Conservation (phyloP, 2,329 filamentous ascomycete species). For the Penicillium sp. region DNA sequence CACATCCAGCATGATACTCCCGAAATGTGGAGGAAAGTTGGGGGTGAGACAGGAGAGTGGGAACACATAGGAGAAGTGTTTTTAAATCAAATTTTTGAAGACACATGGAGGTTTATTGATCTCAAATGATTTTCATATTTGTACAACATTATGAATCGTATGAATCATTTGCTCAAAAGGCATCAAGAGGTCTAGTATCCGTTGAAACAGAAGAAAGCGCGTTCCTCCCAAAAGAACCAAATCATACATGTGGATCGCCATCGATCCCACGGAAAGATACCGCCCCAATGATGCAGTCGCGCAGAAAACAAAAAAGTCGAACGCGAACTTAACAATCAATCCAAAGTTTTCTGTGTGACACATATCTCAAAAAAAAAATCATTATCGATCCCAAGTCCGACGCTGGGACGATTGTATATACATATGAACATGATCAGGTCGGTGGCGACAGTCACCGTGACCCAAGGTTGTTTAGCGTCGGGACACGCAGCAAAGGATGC, state of each 20-base stretch:
- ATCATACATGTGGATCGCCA: conserved; percentile 19
- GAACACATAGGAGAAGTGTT: neutral
- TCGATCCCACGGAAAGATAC: conserved; percentile 8
- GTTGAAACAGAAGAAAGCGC: conserved; percentile 8
- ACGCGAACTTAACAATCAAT: conserved; percentile 13
- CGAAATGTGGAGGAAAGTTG: neutral
- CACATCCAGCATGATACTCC: neutral
- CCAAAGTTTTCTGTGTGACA: conserved; percentile 18
- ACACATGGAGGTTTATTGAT: neutral
- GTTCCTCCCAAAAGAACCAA: conserved; percentile 4
- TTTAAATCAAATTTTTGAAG: no score
- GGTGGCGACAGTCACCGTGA: neutral
- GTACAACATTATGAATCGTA: neutral
- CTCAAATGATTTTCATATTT: neutral
- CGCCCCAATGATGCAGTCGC: conserved; percentile 5
- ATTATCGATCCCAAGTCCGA: conserved; percentile 14
- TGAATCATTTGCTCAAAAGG: neutral
- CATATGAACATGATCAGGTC: conserved; percentile 8
- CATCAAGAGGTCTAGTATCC: neutral
- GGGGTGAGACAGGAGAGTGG: neutral
- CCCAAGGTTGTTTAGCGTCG: conserved; percentile 58
- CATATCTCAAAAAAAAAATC: conserved; percentile 5
- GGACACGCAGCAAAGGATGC: conserved; percentile 93
- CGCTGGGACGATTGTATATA: conserved; percentile 21
- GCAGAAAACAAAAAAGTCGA: conserved; percentile 6